These are phyloP conservation scores for Candida nitratophila DNA, from an alignment of 805 yeast species.

Conservation along the genomic window DNA sequence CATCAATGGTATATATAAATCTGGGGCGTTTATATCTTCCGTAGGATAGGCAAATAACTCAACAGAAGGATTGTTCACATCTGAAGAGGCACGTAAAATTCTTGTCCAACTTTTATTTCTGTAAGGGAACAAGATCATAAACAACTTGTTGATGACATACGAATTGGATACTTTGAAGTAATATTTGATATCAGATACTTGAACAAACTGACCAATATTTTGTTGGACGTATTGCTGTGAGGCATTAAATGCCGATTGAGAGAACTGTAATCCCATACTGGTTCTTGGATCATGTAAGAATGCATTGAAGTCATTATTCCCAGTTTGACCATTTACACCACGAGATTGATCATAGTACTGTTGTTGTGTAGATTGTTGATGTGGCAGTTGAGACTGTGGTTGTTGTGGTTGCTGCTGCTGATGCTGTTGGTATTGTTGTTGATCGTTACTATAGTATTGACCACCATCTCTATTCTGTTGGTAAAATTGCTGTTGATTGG, in stretches of 20 bases:
- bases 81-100: slow-evolving; percentile 28
- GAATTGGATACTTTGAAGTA: slow-evolving; percentile 89
- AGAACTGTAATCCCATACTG: slow-evolving; percentile 80
- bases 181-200: slow-evolving; percentile 58
- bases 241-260: slow-evolving; percentile 75
- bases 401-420: slow-evolving; percentile 12
- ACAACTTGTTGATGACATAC: slow-evolving; percentile 71
- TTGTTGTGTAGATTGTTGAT: slow-evolving; percentile 8
- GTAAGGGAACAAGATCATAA: slow-evolving; percentile 79
- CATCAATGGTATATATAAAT: slow-evolving; percentile 93
- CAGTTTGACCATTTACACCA: slow-evolving; percentile 3
- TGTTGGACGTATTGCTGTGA: slow-evolving; percentile 76
- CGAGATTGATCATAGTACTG: neutral
- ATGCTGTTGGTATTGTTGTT: slow-evolving; percentile 22
- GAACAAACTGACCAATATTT: slow-evolving; percentile 49
- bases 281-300: slow-evolving; percentile 75
- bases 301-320: slow-evolving; percentile 21
- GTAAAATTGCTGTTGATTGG: slow-evolving; percentile 16
- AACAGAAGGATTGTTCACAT: slow-evolving; percentile 25
- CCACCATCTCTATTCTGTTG: slow-evolving; percentile 8
- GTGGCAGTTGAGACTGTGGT: slow-evolving; percentile 5
- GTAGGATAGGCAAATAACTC: slow-evolving; percentile 63
- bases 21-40: slow-evolving; percentile 92
- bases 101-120: slow-evolving; percentile 80
- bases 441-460: slow-evolving; percentile 6